Conservation (phyloP, 179 eudicot species). For the Nepenthes alata region DNA sequence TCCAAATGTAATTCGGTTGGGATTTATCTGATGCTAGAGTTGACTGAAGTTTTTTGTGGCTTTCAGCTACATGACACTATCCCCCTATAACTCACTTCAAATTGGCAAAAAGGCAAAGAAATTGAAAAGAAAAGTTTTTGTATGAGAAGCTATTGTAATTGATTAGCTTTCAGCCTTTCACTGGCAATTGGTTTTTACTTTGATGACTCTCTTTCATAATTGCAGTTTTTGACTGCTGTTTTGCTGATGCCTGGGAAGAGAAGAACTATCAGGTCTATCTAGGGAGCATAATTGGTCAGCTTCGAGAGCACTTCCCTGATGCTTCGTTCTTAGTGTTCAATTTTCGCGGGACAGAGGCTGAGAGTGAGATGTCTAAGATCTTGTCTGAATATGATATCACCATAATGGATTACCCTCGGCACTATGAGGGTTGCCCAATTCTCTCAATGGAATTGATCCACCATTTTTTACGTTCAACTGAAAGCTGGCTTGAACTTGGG, state of each 20-base stretch:
- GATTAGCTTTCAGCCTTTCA: not conserved
- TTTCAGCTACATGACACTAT: too few relatives aligned
- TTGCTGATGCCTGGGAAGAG: constrained; percentile 43
- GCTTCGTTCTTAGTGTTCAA: constrained; percentile 67
- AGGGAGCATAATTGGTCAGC: constrained; percentile 39
- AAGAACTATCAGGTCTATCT: constrained; percentile 50
- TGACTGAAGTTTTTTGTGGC: too few relatives aligned
- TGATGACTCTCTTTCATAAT: not conserved
- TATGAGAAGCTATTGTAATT: too few relatives aligned
- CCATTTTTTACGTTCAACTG: constrained; percentile 70
- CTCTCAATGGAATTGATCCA: constrained; percentile 73
- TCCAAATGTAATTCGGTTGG: too few relatives aligned
- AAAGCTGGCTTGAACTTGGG: constrained; percentile 75
- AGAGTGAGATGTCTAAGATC: constrained; percentile 39
- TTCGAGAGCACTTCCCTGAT: constrained; percentile 46
- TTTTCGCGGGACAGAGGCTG: constrained; percentile 36
- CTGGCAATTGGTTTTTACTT: not conserved
- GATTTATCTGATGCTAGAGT: too few relatives aligned
- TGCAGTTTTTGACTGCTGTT: constrained; percentile 77
- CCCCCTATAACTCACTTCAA: too few relatives aligned
- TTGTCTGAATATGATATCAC: constrained; percentile 64
- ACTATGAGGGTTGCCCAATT: constrained; percentile 70
- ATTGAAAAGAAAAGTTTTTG: too few relatives aligned
- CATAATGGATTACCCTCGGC: constrained; percentile 79
- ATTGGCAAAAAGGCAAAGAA: too few relatives aligned